These are phyloP conservation scores for Quercus tomentella DNA, from an alignment of 331 rosid genomes.

Conservation along the genomic window DNA sequence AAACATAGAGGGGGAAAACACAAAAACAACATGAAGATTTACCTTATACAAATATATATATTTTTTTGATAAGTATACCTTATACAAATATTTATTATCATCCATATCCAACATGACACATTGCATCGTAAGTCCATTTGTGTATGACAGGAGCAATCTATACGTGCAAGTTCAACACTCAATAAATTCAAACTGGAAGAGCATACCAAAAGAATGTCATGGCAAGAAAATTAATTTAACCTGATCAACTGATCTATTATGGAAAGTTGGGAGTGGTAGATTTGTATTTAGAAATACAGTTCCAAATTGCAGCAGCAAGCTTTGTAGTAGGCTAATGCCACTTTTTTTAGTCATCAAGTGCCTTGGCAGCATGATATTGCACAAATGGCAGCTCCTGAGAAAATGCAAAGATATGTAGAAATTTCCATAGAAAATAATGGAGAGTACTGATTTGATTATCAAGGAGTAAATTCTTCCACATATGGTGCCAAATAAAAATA, in stretches of 20 bases:
- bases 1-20: not conserved
- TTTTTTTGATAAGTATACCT: slow-evolving; percentile 36
- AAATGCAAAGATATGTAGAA: slow-evolving; percentile 12
- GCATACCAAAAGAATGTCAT: not conserved
- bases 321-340: slow-evolving; percentile 49
- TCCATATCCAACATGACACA: slow-evolving; percentile 84
- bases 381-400: slow-evolving; percentile 75
- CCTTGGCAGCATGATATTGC: slow-evolving; percentile 61
- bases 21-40: slow-evolving; percentile 15
- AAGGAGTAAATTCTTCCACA: not conserved
- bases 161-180: slow-evolving; percentile 11
- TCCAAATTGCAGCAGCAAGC: slow-evolving; percentile 76
- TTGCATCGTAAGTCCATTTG: slow-evolving; percentile 98
- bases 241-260: slow-evolving; percentile 88
- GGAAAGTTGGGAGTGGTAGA: slow-evolving; percentile 75
- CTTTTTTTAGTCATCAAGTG: slow-evolving; percentile 33
- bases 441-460: not conserved
- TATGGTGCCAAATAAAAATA: not conserved
- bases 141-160: slow-evolving; percentile 96
- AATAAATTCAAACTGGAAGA: slow-evolving; percentile 17
- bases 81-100: slow-evolving; percentile 72
- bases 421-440: not conserved
- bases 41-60: slow-evolving; percentile 59
- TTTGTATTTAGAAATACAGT: slow-evolving; percentile 67
- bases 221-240: slow-evolving; percentile 28